These are phyloP conservation scores for Gilbertella persicaria DNA, from an alignment of 371 early-diverging fungal species.

Conservation along the genomic window DNA sequence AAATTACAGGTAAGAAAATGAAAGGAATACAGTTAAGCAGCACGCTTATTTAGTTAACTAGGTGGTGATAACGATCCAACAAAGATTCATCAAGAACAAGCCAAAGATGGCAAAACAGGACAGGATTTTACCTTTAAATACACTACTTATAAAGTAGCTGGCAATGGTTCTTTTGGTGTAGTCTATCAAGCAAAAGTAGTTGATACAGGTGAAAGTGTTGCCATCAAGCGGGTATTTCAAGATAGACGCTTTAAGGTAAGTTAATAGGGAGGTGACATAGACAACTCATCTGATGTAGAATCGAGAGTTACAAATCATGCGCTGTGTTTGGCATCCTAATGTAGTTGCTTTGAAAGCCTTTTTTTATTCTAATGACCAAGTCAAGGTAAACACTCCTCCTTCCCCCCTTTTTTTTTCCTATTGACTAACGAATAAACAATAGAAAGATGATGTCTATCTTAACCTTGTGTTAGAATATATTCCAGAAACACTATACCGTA, in stretches of 20 bases:
- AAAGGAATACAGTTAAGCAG: neutral
- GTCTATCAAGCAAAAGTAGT: constrained; percentile 92
- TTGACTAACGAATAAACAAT: neutral
- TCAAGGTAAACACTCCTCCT: constrained; percentile 36
- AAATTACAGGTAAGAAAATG: constrained; percentile 28
- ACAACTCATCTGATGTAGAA: too few relatives aligned
- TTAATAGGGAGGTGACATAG: neutral
- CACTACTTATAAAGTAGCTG: constrained; percentile 88
- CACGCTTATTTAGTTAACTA: neutral
- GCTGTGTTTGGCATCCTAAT: constrained; percentile 77
- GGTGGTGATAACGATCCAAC: constrained; percentile 18
- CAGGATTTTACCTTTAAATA: constrained; percentile 86
- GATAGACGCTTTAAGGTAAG: constrained; percentile 94
- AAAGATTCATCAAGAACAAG: constrained; percentile 21
- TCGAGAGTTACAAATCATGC: constrained; percentile 89
- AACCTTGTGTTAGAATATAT: constrained; percentile 84
- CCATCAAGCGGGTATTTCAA: constrained; percentile 96
- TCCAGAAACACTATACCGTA: constrained; percentile 86
- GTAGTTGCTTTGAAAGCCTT: constrained; percentile 73
- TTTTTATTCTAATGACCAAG: constrained; percentile 74
- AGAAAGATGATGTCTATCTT: constrained; percentile 79
- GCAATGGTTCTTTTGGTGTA: constrained; percentile 97
- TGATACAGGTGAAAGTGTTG: constrained; percentile 78
- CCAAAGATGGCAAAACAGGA: constrained; percentile 85
- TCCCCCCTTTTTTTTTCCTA: too few relatives aligned